Evolutionary conservation across 805 yeast species (phyloP).

Genomic region (Teunomyces funiuensis): DNA sequence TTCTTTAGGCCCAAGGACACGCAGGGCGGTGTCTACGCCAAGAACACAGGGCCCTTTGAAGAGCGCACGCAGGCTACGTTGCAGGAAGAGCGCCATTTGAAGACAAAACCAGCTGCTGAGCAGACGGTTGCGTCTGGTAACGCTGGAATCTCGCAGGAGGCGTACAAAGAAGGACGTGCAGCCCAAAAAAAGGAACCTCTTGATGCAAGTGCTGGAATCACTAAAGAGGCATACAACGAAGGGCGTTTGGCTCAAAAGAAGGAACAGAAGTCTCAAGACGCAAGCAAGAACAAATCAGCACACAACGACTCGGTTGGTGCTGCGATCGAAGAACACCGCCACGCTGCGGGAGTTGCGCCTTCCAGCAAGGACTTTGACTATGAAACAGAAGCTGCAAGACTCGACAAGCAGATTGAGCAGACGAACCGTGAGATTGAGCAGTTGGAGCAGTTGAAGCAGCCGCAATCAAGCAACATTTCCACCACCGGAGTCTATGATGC

Average conservation of each 20-base stretch:
- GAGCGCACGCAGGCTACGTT: slow-evolving; percentile 27
- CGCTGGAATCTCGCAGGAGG: background rate
- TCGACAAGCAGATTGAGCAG: slow-evolving; percentile 23
- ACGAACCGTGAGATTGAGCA: slow-evolving; percentile 25
- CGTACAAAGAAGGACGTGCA: background rate
- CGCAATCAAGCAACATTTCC: slow-evolving; percentile 3
- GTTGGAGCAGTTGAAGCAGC: slow-evolving; percentile 8
- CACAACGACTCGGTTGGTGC: slow-evolving; percentile 27
- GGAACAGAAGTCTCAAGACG: background rate
- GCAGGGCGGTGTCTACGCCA: slow-evolving; percentile 30
- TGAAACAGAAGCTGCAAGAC: slow-evolving; percentile 21
- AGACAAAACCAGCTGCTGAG: slow-evolving; percentile 23
- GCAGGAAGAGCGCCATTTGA: slow-evolving; percentile 17
- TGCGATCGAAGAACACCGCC: background rate
- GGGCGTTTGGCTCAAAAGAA: too few species aligned
- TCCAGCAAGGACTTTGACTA: slow-evolving; percentile 19
- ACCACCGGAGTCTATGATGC: slow-evolving; percentile 9
- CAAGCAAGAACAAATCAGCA: slow-evolving; percentile 29
- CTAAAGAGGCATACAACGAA: background rate
- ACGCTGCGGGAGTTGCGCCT: slow-evolving; percentile 8
- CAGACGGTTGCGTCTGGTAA: slow-evolving; percentile 5
- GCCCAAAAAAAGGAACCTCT: too few species aligned
- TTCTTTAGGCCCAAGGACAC: slow-evolving; percentile 38
- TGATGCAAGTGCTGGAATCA: background rate
- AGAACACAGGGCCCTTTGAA: slow-evolving; percentile 10